These are phyloP conservation scores for Akanthomyces uredinophilus DNA, from an alignment of 2,329 filamentous ascomycete species.

Conservation along the genomic window DNA sequence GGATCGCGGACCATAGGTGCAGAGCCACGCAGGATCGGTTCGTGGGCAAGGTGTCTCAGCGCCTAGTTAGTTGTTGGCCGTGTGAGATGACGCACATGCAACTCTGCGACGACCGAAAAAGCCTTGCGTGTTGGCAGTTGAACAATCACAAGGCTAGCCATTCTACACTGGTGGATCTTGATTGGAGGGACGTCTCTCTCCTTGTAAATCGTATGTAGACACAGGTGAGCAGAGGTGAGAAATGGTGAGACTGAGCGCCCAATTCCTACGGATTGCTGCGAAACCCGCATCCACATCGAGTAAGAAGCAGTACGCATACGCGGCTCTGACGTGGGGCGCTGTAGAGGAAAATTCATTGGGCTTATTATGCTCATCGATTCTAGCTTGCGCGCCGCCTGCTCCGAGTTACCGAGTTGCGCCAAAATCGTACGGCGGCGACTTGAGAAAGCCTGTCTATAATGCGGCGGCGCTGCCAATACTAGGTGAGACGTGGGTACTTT, in stretches of 20 bases:
- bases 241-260: conserved; percentile 1
- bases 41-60: no score
- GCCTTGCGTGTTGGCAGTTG: no score
- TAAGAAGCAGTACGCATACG: neutral
- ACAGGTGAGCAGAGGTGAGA: neutral
- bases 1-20: no score
- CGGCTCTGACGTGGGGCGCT: conserved; percentile 3
- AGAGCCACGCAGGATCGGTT: no score
- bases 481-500: neutral
- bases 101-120: no score
- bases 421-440: neutral
- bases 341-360: neutral
- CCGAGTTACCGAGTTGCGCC: neutral
- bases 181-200: neutral
- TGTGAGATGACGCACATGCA: no score
- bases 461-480: neutral
- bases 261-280: conserved; percentile 3
- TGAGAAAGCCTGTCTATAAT: neutral
- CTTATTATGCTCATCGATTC: neutral
- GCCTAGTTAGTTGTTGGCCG: no score
- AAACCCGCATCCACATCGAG: conserved; percentile 1
- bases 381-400: neutral
- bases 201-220: neutral
- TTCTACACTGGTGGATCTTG: neutral
- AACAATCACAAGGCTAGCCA: no score